Evolutionary conservation across 306 rosid genomes (phyloP).

Genomic region (Gillenia trifoliata): DNA sequence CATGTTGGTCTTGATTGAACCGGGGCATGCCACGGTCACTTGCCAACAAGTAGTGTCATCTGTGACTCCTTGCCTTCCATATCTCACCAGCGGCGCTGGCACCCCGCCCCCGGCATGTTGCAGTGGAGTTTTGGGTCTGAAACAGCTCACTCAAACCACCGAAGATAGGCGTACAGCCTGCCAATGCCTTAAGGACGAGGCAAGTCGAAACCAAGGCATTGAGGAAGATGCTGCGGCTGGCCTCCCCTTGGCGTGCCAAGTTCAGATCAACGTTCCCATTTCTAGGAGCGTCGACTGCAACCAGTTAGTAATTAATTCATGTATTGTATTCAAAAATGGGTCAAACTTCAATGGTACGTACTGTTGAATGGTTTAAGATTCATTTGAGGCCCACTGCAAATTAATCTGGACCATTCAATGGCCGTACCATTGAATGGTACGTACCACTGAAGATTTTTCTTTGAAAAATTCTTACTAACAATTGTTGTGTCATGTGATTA

Average conservation of each 20-base stretch:
- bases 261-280: constrained; percentile 9
- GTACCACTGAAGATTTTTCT: no score
- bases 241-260: constrained; percentile 22
- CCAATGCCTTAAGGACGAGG: constrained; percentile 16
- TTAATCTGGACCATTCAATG: no score
- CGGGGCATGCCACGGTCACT: not conserved
- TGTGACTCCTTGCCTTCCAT: constrained; percentile 10
- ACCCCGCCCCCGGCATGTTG: constrained; percentile 12
- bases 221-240: not conserved
- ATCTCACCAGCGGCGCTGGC: not conserved
- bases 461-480: no score
- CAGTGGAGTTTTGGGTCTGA: not conserved
- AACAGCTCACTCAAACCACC: not conserved
- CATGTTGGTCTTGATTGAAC: not conserved
- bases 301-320: constrained; percentile 1
- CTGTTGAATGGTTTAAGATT: no score
- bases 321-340: not conserved
- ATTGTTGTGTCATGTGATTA: not conserved
- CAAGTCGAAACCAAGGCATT: not conserved
- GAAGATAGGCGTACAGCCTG: constrained; percentile 18
- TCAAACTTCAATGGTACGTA: no score
- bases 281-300: constrained; percentile 15
- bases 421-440: no score
- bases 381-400: no score
- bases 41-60: constrained; percentile 2